Evolutionary conservation across 2,329 filamentous ascomycete species (phyloP).

Genomic region (Trichoderma sp.): DNA sequence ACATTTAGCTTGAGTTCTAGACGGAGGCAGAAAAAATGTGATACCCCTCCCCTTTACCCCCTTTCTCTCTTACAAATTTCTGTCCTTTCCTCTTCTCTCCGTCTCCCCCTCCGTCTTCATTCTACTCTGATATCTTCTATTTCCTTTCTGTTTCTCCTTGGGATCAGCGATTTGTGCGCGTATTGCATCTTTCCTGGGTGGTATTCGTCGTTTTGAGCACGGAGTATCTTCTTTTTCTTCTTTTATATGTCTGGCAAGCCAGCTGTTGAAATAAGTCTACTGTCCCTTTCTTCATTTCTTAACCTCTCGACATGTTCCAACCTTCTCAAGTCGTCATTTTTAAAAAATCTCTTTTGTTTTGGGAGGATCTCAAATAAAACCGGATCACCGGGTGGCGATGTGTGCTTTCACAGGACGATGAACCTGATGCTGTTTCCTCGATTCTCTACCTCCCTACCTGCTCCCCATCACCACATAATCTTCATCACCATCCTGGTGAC

Average conservation of each 20-base stretch:
- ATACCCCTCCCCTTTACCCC: slow-evolving; percentile 15
- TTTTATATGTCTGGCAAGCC: not conserved
- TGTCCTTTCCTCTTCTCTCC: not conserved
- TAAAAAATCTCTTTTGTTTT: not conserved
- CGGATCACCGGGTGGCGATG: not conserved
- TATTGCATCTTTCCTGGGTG: not conserved
- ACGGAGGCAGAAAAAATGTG: slow-evolving; percentile 16
- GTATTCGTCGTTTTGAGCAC: not conserved
- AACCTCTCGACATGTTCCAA: not conserved
- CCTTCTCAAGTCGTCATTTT: too few species aligned
- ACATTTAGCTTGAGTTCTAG: slow-evolving; percentile 6
- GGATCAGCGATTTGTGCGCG: not conserved
- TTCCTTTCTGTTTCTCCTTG: not conserved
- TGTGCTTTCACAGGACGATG: not conserved
- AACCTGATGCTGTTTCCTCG: not conserved
- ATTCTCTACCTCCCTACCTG: not conserved
- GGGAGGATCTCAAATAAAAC: not conserved
- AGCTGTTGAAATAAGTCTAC: not conserved
- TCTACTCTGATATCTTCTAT: not conserved
- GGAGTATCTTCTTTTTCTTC: not conserved
- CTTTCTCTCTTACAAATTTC: not conserved
- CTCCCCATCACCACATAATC: not conserved
- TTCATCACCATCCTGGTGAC: not conserved
- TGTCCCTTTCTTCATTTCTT: not conserved
- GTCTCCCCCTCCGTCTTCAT: not conserved